Percentiles rank a stretch among this genome's conserved stretches.
Evolutionary conservation across 108 stramenopile species (phyloP).

Genomic region (Asterionellopsis glacialis): DNA sequence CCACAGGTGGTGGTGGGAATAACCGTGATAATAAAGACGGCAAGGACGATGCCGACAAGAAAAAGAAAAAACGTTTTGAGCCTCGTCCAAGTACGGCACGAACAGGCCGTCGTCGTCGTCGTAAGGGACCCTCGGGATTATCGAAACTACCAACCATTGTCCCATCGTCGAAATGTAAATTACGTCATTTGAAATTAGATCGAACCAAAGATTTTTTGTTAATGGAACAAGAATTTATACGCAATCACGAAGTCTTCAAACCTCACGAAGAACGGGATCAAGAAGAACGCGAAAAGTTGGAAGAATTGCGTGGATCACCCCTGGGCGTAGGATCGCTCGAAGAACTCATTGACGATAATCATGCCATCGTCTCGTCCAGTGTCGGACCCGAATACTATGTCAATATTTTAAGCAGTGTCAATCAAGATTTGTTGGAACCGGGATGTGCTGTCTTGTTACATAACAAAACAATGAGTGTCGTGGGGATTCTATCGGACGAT

Average conservation of each 20-base stretch:
- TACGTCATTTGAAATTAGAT: conserved; percentile 95
- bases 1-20: too few relatives aligned
- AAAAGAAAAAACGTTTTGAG: conserved; percentile 97
- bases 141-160: conserved; percentile 81
- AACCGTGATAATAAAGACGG: too few relatives aligned
- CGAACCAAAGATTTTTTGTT: conserved; percentile 98
- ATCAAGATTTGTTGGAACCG: conserved; percentile 99
- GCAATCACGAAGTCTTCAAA: conserved; percentile 98
- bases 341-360: conserved; percentile 99
- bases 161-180: conserved; percentile 95
- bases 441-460: conserved; percentile 95
- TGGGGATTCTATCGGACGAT: conserved; percentile 97
- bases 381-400: conserved; percentile 99
- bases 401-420: conserved; percentile 94
- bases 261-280: conserved; percentile 96
- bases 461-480: conserved; percentile 97
- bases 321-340: conserved; percentile 95
- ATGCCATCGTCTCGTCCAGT: conserved; percentile 93
- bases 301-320: conserved; percentile 97
- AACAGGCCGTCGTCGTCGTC: conserved; percentile 86
- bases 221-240: conserved; percentile 98
- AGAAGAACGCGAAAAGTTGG: conserved; percentile 95
- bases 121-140: conserved; percentile 87
- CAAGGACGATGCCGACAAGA: conserved; percentile 67
- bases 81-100: conserved; percentile 75